Evolutionary conservation across 768 basidiomycete species (phyloP).

Genomic region (Nidularia pulvinata): DNA sequence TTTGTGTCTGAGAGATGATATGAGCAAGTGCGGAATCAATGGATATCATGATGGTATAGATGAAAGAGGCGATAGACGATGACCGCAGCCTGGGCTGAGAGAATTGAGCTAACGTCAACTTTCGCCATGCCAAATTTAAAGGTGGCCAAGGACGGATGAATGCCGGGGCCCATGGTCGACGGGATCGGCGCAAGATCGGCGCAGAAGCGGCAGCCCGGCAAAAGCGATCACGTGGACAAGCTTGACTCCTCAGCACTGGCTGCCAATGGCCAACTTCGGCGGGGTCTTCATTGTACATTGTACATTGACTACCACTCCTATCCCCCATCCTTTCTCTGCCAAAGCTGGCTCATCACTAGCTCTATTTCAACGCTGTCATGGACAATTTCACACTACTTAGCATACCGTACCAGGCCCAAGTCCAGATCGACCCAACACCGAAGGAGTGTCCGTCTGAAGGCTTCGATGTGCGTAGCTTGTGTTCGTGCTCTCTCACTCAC

Average conservation of each 20-base stretch:
- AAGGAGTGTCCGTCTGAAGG: conserved; percentile 39
- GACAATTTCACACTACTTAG: conserved; percentile 34
- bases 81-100: too few relatives aligned
- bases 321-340: too few relatives aligned
- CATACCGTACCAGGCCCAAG: conserved; percentile 30
- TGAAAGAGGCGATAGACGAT: background rate
- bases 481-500: conserved; percentile 1
- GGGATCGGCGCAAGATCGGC: too few relatives aligned
- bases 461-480: conserved; percentile 34
- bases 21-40: conserved; percentile 25
- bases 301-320: too few relatives aligned
- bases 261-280: background rate
- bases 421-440: conserved; percentile 32
- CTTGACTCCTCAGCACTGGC: too few relatives aligned
- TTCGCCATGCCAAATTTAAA: too few relatives aligned
- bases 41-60: background rate
- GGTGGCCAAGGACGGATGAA: too few relatives aligned
- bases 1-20: conserved; percentile 51
- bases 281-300: background rate
- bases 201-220: too few relatives aligned
- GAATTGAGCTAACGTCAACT: too few relatives aligned
- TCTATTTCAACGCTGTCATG: conserved; percentile 11
- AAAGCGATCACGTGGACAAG: too few relatives aligned
- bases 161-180: too few relatives aligned
- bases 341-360: too few relatives aligned